Evolutionary conservation across 2,329 filamentous ascomycete species (phyloP).

Genomic region (Stagonosporopsis cucurbitacearum): DNA sequence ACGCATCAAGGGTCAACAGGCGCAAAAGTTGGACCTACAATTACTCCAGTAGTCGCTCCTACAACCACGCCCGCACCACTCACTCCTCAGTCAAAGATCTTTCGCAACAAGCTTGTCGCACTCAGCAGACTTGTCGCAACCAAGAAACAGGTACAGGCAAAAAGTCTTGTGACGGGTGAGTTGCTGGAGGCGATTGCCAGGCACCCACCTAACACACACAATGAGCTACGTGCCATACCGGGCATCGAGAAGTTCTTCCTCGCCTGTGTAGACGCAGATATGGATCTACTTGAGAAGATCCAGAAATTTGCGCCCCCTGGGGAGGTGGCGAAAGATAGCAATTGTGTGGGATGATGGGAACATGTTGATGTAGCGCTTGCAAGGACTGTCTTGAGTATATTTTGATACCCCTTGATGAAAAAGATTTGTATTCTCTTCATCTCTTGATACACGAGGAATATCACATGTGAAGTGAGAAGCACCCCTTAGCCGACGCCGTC

Average conservation of each 20-base stretch:
- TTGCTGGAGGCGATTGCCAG: slow-evolving; percentile 33
- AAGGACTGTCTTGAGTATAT: neutral
- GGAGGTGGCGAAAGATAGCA: neutral
- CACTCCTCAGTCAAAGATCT: slow-evolving; percentile 14
- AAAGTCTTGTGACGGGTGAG: slow-evolving; percentile 25
- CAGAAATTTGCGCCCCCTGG: slow-evolving; percentile 28
- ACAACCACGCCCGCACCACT: neutral
- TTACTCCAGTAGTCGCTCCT: neutral
- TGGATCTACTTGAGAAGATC: slow-evolving; percentile 37
- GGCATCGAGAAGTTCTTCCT: slow-evolving; percentile 31
- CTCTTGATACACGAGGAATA: neutral
- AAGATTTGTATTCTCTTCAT: neutral
- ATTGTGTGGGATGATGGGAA: neutral
- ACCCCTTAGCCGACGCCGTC: neutral
- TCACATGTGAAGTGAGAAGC: neutral
- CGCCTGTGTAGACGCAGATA: slow-evolving; percentile 28
- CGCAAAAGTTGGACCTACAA: neutral
- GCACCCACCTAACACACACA: slow-evolving; percentile 26
- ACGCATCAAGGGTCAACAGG: neutral
- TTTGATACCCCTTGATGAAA: neutral
- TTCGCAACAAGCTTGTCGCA: slow-evolving; percentile 38
- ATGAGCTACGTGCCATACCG: slow-evolving; percentile 34
- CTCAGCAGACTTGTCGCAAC: slow-evolving; percentile 37
- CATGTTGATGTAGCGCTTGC: neutral
- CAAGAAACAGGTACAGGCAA: slow-evolving; percentile 16